Conservation (phyloP, 2,329 filamentous ascomycete species). For the Sordariomycetes sp. region DNA sequence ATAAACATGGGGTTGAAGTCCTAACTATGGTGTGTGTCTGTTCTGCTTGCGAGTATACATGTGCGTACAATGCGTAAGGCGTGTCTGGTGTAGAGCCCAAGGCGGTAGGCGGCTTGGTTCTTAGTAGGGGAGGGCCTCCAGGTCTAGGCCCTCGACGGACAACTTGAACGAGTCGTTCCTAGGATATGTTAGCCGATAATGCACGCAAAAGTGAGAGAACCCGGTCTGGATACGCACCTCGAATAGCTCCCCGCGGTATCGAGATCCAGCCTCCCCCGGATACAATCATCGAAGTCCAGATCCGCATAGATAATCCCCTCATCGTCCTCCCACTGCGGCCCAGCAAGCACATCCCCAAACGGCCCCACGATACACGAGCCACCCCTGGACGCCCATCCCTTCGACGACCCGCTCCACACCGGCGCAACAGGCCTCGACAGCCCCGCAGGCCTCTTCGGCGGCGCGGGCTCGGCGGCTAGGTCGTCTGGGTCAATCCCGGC, state of each 20-base stretch:
- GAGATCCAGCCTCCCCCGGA: slow-evolving; percentile 69
- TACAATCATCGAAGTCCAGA: slow-evolving; percentile 81
- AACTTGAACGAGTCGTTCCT: slow-evolving; percentile 54
- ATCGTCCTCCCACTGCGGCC: slow-evolving; percentile 75
- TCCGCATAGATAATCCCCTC: slow-evolving; percentile 58
- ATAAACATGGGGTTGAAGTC: background rate
- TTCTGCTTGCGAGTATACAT: background rate
- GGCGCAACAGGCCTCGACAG: background rate
- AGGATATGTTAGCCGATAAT: background rate
- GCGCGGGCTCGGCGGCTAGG: background rate
- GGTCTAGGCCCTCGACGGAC: slow-evolving; percentile 45
- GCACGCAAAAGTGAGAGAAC: background rate
- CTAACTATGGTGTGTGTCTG: background rate
- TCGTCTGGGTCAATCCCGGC: slow-evolving; percentile 7
- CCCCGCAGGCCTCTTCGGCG: background rate
- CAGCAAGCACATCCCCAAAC: slow-evolving; percentile 66
- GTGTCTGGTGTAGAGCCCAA: background rate
- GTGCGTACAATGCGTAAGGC: background rate
- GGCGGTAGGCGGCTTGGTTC: background rate
- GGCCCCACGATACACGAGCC: slow-evolving; percentile 78
- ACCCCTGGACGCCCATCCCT: slow-evolving; percentile 53
- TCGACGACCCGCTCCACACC: background rate
- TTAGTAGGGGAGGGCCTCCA: slow-evolving; percentile 46
- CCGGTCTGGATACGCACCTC: slow-evolving; percentile 35
- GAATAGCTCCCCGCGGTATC: slow-evolving; percentile 83